Conservation (phyloP, 257 asterid species). For the Solanum chmielewskii region DNA sequence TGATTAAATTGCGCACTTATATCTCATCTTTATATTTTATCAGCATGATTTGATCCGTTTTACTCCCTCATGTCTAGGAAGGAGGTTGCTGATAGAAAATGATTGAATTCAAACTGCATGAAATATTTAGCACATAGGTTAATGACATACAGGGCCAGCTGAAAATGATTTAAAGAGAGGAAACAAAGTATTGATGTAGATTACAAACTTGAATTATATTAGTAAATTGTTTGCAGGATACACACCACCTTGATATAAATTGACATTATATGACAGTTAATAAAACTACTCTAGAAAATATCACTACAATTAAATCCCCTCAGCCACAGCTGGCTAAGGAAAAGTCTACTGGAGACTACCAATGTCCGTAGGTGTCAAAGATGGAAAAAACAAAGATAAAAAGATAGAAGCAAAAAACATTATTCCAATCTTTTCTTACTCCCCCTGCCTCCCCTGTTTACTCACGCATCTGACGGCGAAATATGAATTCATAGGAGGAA, state of each 20-base stretch:
- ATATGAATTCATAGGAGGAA: not conserved
- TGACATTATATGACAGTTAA: not conserved
- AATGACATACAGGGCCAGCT: not conserved
- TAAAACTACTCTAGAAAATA: not conserved
- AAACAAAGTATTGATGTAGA: not conserved
- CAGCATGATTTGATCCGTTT: not conserved
- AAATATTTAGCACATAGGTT: not conserved
- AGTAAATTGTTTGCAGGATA: not conserved
- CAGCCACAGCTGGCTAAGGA: not conserved
- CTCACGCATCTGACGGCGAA: not conserved
- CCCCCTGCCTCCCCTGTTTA: not conserved
- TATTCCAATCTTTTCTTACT: not conserved
- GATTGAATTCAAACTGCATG: not conserved
- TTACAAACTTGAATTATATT: not conserved
- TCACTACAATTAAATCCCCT: not conserved
- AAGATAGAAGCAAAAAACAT: not conserved
- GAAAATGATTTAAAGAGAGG: not conserved
- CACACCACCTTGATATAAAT: not conserved
- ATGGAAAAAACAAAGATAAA: not conserved
- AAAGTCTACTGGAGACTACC: not conserved
- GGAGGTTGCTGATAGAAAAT: not conserved
- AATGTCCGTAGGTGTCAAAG: not conserved
- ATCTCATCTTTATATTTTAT: not conserved
- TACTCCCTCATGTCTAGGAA: not conserved
- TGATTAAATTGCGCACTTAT: not conserved